Base-by-base conservation (phyloP, 202 grass and related monocot species). In the Miscanthus sacchariflorus region DNA sequence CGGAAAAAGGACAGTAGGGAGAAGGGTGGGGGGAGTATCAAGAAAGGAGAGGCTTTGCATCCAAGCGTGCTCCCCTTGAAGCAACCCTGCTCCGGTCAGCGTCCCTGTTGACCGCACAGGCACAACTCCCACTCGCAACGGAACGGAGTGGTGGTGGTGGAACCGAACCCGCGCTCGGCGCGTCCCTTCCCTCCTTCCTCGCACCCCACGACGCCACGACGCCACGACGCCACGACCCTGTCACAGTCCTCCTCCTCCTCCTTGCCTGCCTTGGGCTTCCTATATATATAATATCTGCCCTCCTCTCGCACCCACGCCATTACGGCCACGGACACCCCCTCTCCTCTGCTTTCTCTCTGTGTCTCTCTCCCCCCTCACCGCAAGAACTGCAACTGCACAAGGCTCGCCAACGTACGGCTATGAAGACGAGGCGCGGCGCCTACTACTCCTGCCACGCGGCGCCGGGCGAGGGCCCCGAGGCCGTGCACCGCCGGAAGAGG, bases 11-110 rank as follows among this genome's bases (percentile, higher is more conserved):
- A 15, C 23, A 40, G 18, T 24, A 43, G 45, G 19, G 48, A 24
- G 44, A 38, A 6, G 79, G 40, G 50, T 19, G 76, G 76, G 81
- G 81, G 70, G 85, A 83, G 88, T 56, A 83, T 81, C 86, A 82
- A 86, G 91, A 86, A 88, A 93, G 80, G 27, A 2, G 89, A 91
- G 88, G 79, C 83, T 85, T 89, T 89, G 89, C 23, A 79, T 81
- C 89, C 83, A 91, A 89, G 86, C 80, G 92, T 91, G 89, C 88
- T 93, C 82, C 91, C 91, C 38, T 15, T 35, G 69, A 91, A 93
- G 88, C 89, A 93, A 91, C 38, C 40, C 21, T 59, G 17, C 45
- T 74, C 54, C 68, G 82, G 82, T 91, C 85, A 91, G 79, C 89
- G 72, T 82, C 83, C 79, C 68, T 82, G 90, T 89, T 89, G 83